Evolutionary conservation across 164 flowering plant species (phyloP), one percentile per base, ranked within the genome.

Genomic region (Berberis vulgaris): DNA sequence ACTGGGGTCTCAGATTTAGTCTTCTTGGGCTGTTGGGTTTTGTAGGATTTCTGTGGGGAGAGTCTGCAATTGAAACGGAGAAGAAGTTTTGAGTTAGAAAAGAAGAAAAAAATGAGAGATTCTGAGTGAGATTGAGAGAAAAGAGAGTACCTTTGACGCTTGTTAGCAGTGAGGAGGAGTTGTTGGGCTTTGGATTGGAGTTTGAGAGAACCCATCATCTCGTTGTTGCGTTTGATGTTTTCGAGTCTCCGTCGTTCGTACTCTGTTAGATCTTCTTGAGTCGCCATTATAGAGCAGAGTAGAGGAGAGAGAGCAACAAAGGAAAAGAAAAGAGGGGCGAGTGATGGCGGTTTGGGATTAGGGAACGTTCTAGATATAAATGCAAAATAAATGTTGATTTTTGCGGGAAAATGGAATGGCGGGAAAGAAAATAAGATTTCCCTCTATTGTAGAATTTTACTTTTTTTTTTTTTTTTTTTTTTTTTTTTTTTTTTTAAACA

Each of bases 161-260:
- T 86, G 45, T 79, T 11, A 2, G 81, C 57, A 12, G 78, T 71
- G 40, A 78, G 73, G 41, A 85, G 71, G 69, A 84, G 82, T 9
- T 73, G 62, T 53, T 66, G 3, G 63, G 73, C 72, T 54, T n/a
- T 69, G 65, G 83, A 65, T 0, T 65, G 84, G 67, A 86, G 66
- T n/a, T 85, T 82, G 66, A 89, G 85, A 44, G 92, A 71, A 39
- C 89, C 85, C 72, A 86, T 63, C 86, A 82, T 81, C 65, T 85
- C 73, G 0, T 70, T 74, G 62, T 86, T 86, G 38, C 86, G 82
- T 62, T 75, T 78, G 1, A 89, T 86, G 76, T 86, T 85, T 62
- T 91, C 92, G 12, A 86, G 84, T 53, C 98, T 77, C 67, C 64
- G 68, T 3, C 85, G 83, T 76, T 91, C 98, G 72, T 91, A 91